Percentiles rank a stretch among this genome's conserved stretches.
phyloP scores from a whole-genome alignment of 352 stramenopile species.

The Phytopythium vexans region DNA sequence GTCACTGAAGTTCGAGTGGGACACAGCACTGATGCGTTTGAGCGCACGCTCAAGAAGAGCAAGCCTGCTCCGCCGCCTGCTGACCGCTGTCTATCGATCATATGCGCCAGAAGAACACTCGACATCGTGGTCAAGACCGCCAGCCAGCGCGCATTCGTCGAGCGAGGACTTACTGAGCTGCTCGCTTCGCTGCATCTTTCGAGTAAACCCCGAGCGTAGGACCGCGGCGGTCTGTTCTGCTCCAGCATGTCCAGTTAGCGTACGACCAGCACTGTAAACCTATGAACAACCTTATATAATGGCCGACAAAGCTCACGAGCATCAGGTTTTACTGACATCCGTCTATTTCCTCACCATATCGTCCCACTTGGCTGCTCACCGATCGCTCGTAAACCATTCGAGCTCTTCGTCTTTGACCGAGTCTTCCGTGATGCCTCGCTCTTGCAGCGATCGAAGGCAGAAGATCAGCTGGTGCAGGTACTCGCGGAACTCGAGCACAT shows the following conservation, averaged over 20 bases:
- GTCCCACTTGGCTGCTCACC: conserved; percentile 4
- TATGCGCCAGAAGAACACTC: conserved; percentile 59
- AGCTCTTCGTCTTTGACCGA: conserved; percentile 57
- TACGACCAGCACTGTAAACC: neutral
- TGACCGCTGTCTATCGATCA: conserved; percentile 55
- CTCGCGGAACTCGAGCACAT: conserved; percentile 73
- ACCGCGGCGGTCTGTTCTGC: neutral
- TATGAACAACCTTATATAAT: neutral
- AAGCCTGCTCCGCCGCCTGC: conserved; percentile 16
- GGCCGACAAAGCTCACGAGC: neutral
- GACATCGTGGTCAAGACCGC: conserved; percentile 48
- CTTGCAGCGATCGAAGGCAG: conserved; percentile 57
- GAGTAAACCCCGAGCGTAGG: neutral
- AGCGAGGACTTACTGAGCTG: conserved; percentile 38
- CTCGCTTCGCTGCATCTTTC: conserved; percentile 8
- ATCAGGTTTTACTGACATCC: neutral
- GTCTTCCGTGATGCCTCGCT: conserved; percentile 35
- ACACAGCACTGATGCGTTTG: conserved; percentile 50
- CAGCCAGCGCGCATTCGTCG: conserved; percentile 55
- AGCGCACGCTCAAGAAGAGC: conserved; percentile 12
- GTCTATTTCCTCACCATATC: neutral
- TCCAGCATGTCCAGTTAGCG: neutral
- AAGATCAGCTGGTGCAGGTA: conserved; percentile 78
- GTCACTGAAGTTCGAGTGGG: conserved; percentile 52
- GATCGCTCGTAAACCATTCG: conserved; percentile 53